These are phyloP conservation scores for Viola odorata DNA, from an alignment of 345 rosid species.

Conservation along the genomic window DNA sequence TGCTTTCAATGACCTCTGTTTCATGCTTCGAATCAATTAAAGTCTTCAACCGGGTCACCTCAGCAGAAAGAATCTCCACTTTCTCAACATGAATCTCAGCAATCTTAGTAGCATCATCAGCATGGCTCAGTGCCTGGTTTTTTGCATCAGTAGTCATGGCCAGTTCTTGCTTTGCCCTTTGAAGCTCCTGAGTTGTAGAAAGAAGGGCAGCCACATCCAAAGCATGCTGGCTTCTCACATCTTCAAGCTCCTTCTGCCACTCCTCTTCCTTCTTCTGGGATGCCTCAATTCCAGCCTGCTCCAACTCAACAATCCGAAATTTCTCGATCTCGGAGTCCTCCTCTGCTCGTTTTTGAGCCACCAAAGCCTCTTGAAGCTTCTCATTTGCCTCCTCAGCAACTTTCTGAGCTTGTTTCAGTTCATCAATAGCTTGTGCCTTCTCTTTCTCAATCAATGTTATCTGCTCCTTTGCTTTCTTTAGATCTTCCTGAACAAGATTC, in stretches of 20 bases:
- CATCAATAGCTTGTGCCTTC: constrained; percentile 59
- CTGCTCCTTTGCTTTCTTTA: constrained; percentile 79
- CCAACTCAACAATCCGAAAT: constrained; percentile 82
- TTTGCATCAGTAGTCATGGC: constrained; percentile 67
- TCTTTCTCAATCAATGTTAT: constrained; percentile 65
- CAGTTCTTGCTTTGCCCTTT: constrained; percentile 60
- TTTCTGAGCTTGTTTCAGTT: constrained; percentile 67
- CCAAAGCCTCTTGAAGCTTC: constrained; percentile 75
- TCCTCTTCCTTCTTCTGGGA: constrained; percentile 79
- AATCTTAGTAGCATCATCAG: constrained; percentile 86
- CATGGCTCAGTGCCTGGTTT: constrained; percentile 79
- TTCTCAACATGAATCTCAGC: constrained; percentile 77
- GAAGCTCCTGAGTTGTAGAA: constrained; percentile 68
- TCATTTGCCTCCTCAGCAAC: constrained; percentile 58
- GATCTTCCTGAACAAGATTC: constrained; percentile 69
- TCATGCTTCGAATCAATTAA: constrained; percentile 71
- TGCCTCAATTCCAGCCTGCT: constrained; percentile 83
- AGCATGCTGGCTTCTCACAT: constrained; percentile 73
- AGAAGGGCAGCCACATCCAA: constrained; percentile 70
- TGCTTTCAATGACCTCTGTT: constrained; percentile 39
- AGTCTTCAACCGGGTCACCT: constrained; percentile 54
- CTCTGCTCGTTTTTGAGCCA: constrained; percentile 80
- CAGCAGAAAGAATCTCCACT: constrained; percentile 74
- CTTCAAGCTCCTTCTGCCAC: constrained; percentile 72
- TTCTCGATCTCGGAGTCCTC: constrained; percentile 84